These are phyloP conservation scores for Lactifluus rugatus DNA, from an alignment of 768 basidiomycete species.

Conservation along the genomic window DNA sequence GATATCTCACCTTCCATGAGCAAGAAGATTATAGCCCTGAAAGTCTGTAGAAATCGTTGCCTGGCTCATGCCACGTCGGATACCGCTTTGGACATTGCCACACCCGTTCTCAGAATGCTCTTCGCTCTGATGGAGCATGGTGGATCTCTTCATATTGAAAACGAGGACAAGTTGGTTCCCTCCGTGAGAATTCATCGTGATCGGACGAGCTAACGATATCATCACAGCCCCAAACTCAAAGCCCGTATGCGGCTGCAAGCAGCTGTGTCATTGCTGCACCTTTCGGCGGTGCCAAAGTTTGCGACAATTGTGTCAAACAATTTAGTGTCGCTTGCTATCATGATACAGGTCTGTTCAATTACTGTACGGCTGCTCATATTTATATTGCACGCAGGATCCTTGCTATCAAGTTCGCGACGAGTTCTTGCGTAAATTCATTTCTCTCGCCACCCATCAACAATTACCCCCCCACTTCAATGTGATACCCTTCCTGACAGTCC, in stretches of 20 bases:
- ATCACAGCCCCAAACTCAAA: slow-evolving; percentile 46
- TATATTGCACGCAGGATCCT: slow-evolving; percentile 49
- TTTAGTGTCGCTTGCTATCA: slow-evolving; percentile 63
- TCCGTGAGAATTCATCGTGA: background rate
- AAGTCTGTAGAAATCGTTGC: slow-evolving; percentile 74
- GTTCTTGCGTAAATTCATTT: slow-evolving; percentile 68
- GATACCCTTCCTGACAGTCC: slow-evolving; percentile 79
- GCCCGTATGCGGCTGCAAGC: slow-evolving; percentile 80
- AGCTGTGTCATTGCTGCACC: slow-evolving; percentile 67
- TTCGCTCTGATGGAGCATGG: slow-evolving; percentile 56
- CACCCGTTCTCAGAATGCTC: slow-evolving; percentile 70
- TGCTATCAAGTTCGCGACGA: slow-evolving; percentile 75
- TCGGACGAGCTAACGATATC: slow-evolving; percentile 15
- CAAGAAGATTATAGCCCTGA: slow-evolving; percentile 68
- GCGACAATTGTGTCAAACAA: slow-evolving; percentile 44
- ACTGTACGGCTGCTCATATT: background rate
- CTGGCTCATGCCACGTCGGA: slow-evolving; percentile 54
- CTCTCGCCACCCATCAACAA: slow-evolving; percentile 52
- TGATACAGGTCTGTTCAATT: slow-evolving; percentile 53
- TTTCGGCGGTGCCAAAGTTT: slow-evolving; percentile 52
- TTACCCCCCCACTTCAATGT: slow-evolving; percentile 67
- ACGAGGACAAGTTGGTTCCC: slow-evolving; percentile 39
- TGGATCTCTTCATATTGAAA: slow-evolving; percentile 54
- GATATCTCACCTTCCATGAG: slow-evolving; percentile 47
- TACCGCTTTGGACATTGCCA: slow-evolving; percentile 54